phyloP scores from a whole-genome alignment of 306 rosid species.

The Lathyrus aphaca region DNA sequence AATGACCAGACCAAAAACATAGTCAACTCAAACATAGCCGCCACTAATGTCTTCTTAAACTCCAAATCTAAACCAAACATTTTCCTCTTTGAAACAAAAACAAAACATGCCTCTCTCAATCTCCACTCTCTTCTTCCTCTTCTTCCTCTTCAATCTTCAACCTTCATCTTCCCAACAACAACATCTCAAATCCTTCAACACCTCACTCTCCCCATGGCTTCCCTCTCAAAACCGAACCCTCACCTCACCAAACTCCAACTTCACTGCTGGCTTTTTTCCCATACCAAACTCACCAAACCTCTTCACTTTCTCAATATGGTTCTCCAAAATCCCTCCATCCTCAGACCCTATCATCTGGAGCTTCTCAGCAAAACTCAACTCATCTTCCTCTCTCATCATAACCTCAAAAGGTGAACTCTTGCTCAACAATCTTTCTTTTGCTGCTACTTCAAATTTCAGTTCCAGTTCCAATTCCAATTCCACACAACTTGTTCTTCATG shows the following conservation, averaged over 20 bases:
- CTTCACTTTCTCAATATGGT: slow-evolving; percentile 71
- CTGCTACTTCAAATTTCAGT: not conserved
- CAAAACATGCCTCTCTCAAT: slow-evolving; percentile 35
- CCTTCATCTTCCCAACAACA: slow-evolving; percentile 42
- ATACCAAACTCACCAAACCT: slow-evolving; percentile 34
- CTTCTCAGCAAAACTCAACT: slow-evolving; percentile 19
- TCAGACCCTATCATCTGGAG: slow-evolving; percentile 54
- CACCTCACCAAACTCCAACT: slow-evolving; percentile 53
- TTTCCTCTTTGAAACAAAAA: not conserved
- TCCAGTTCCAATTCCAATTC: no score
- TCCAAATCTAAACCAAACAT: not conserved
- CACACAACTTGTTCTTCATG: slow-evolving; percentile 40
- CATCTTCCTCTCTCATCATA: slow-evolving; percentile 42
- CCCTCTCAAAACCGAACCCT: slow-evolving; percentile 50
- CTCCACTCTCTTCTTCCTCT: slow-evolving; percentile 4
- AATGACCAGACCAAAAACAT: not conserved
- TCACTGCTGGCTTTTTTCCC: slow-evolving; percentile 63
- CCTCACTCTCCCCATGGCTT: slow-evolving; percentile 58
- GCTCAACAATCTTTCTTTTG: slow-evolving; percentile 25
- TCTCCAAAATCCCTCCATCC: slow-evolving; percentile 30
- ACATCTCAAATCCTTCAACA: slow-evolving; percentile 41
- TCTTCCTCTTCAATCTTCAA: slow-evolving; percentile 42
- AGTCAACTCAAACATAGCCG: slow-evolving; percentile 29
- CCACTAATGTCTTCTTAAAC: slow-evolving; percentile 28
- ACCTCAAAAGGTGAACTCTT: slow-evolving; percentile 50